These are phyloP conservation scores for Kwoniella dejecticola DNA, from an alignment of 768 basidiomycete species.

Conservation along the genomic window DNA sequence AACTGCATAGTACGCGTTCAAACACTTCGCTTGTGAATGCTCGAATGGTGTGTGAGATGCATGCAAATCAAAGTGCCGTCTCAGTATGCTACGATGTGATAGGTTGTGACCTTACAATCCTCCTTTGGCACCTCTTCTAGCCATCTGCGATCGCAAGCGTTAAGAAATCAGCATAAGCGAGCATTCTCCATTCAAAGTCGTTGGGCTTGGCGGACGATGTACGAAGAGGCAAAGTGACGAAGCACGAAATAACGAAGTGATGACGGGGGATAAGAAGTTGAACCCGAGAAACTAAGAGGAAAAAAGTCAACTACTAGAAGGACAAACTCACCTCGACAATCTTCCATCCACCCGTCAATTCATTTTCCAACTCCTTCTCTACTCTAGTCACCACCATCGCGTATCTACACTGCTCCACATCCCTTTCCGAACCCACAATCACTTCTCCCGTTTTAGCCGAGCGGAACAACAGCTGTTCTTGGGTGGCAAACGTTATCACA, in stretches of 20 bases:
- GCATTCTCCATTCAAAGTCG: no score
- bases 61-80: slow-evolving; percentile 9
- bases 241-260: no score
- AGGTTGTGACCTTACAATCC: slow-evolving; percentile 17
- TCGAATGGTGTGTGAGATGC: slow-evolving; percentile 27
- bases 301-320: no score
- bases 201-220: no score
- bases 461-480: slow-evolving; percentile 89
- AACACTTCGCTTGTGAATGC: no score
- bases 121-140: slow-evolving; percentile 23
- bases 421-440: slow-evolving; percentile 80
- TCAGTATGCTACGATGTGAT: no score
- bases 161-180: neutral
- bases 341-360: slow-evolving; percentile 97
- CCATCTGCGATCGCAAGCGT: slow-evolving; percentile 22
- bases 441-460: slow-evolving; percentile 87
- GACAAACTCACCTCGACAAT: slow-evolving; percentile 88
- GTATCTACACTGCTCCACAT: slow-evolving; percentile 91
- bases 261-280: no score
- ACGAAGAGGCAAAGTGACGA: no score
- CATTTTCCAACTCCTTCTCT: slow-evolving; percentile 83
- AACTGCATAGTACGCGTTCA: no score
- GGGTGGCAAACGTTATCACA: slow-evolving; percentile 86
- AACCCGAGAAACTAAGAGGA: no score
- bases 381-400: slow-evolving; percentile 86